Evolutionary conservation across 257 asterid species (phyloP).

Genomic region (Solanum commersonii): DNA sequence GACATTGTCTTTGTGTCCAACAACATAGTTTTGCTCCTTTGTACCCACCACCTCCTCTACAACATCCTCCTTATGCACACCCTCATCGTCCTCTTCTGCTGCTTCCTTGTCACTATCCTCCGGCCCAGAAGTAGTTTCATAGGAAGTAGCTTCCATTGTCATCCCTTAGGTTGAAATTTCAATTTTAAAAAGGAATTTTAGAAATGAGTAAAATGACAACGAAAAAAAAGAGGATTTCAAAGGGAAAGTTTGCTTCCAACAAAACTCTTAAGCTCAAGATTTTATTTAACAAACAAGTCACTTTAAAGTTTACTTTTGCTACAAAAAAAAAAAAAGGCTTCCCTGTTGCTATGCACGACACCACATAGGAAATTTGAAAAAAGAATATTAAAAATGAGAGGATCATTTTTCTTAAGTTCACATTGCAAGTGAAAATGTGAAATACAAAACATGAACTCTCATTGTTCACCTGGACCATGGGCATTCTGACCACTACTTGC

Average conservation of each 20-base stretch:
- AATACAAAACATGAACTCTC: neutral
- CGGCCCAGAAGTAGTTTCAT: neutral
- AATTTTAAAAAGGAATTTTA: neutral
- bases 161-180: neutral
- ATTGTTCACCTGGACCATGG: conserved; percentile 49
- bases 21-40: neutral
- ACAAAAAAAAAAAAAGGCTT: neutral
- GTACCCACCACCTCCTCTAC: neutral
- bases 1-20: neutral
- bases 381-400: neutral
- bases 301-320: neutral
- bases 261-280: neutral
- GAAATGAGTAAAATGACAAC: neutral
- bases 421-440: neutral
- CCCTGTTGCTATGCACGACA: neutral
- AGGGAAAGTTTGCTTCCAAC: neutral
- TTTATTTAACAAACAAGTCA: neutral
- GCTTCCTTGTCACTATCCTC: neutral
- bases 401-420: neutral
- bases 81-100: neutral
- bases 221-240: neutral
- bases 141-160: neutral
- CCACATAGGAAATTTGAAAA: neutral
- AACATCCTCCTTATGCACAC: neutral
- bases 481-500: conserved; percentile 44